Evolutionary conservation across 306 rosid genomes (phyloP), one percentile per base, ranked within the genome.

Genomic region (Vigna unguiculata): DNA sequence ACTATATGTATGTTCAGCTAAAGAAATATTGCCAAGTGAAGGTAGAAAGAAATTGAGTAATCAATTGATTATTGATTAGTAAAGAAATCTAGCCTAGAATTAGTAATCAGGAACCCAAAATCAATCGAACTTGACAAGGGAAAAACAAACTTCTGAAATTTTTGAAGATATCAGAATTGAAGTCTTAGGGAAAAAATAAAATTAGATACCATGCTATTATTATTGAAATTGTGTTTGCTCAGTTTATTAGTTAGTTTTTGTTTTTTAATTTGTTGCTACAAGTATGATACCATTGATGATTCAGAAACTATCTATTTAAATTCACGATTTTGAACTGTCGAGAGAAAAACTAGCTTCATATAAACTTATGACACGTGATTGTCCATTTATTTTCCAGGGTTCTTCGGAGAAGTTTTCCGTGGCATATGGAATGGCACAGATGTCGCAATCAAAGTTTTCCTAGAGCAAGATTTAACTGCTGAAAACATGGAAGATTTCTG

Each of bases 401-500:
- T 90, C 87, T 95, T 95, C 63, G 99, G 97, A 72, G 99, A 95
- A 83, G 99, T 95, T 72, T 95, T 95, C 76, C 97, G 96, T 58
- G 97, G 99, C 62, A 77, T 80, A 20, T 95, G 99, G 99, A 95
- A 95, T 74, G 99, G 99, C 68, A 95, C 97, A 64, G 97, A 92
- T 78, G 99, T 95, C 48, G 99, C 99, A 46, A 83, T 95, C 83
- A 95, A 95, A 88, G 96, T 95, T 82, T 95, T 95, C 84, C 85
- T 95, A 19, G 99, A 92, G 86, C 97, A 95, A 83, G 97, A 92
- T 87, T 86, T 95, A 75, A 95, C 97, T 60, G 86, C 88, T 69
- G 97, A 95, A 82, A 95, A 95, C 90, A 86, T 92, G 94, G 97
- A 95, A 85, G 99, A 95, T 79, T 95, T 95, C 85, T 89, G 97